Percentiles rank a stretch among this genome's conserved stretches.
These are phyloP conservation scores for Blastobotrys apis DNA, from an alignment of 1,139 yeast genomes.

Conservation along the genomic window DNA sequence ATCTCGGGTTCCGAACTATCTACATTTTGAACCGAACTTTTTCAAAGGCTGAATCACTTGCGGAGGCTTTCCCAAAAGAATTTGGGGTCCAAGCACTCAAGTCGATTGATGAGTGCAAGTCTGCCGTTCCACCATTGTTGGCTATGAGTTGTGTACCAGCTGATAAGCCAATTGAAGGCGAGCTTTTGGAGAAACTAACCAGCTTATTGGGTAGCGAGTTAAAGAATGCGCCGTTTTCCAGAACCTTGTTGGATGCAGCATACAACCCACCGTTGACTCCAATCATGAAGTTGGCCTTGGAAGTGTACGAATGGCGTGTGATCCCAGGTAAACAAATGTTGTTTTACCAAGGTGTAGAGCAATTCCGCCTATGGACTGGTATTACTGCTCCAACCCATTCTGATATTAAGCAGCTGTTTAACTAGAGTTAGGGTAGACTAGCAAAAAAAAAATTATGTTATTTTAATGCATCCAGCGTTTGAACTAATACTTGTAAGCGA, in stretches of 20 bases:
- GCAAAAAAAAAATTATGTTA: constrained; percentile 1
- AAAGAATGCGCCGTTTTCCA: constrained; percentile 29
- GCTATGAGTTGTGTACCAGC: constrained; percentile 90
- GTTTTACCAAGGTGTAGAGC: constrained; percentile 87
- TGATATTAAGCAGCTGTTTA: constrained; percentile 23
- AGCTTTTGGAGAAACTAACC: constrained; percentile 43
- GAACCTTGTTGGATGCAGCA: constrained; percentile 81
- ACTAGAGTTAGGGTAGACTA: no score
- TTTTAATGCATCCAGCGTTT: not conserved
- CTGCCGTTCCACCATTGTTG: constrained; percentile 45
- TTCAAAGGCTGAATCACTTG: constrained; percentile 58
- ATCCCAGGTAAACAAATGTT: constrained; percentile 90
- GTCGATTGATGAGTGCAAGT: constrained; percentile 29
- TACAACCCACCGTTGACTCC: constrained; percentile 87
- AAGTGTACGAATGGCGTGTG: constrained; percentile 60
- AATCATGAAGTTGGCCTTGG: constrained; percentile 68
- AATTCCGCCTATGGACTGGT: constrained; percentile 77
- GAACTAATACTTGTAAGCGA: no score
- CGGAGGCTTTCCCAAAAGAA: constrained; percentile 54
- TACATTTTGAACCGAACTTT: constrained; percentile 79
- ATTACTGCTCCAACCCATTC: constrained; percentile 37
- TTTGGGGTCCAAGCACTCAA: constrained; percentile 60
- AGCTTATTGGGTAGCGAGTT: constrained; percentile 40
- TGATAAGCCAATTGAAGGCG: constrained; percentile 63
- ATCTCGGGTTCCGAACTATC: constrained; percentile 72